Evolutionary conservation across 1,284 basidiomycete genomes (phyloP).

Genomic region (Agaricales sp.): DNA sequence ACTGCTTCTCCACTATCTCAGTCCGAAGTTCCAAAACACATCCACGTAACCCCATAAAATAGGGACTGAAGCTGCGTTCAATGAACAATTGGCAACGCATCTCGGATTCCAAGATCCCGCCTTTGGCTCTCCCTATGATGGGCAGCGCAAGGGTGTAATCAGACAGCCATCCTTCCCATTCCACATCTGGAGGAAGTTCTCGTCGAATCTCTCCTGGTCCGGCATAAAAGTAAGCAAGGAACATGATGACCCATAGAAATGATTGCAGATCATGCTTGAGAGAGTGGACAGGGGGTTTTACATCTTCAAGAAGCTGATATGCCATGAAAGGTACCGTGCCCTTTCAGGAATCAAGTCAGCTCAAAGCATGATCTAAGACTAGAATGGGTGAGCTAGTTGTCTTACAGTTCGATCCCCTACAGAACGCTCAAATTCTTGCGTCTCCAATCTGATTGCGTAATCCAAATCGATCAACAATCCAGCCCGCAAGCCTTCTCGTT

Average conservation of each 20-base stretch:
- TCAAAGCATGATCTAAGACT: too few species aligned
- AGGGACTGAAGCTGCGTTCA: not conserved
- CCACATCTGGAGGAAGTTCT: not conserved
- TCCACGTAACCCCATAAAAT: not conserved
- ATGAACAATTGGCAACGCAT: not conserved
- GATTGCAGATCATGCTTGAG: not conserved
- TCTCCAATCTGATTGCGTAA: not conserved
- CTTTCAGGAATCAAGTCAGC: too few species aligned
- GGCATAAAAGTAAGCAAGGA: not conserved
- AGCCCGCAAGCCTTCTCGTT: not conserved
- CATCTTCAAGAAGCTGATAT: not conserved
- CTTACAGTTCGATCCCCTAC: not conserved
- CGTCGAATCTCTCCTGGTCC: not conserved
- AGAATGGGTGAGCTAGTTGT: not conserved
- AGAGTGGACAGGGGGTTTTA: not conserved
- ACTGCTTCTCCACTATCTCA: not conserved
- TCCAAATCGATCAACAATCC: not conserved
- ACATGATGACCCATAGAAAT: not conserved
- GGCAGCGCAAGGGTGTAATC: not conserved
- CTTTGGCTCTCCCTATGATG: not conserved
- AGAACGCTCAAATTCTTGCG: not conserved
- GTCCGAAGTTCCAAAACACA: not conserved
- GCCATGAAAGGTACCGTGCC: not conserved
- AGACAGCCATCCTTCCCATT: not conserved
- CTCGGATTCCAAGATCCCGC: not conserved